Evolutionary conservation across 768 basidiomycete species (phyloP), one percentile per base, ranked within the genome.

Genomic region (Suillus subalutaceus): DNA sequence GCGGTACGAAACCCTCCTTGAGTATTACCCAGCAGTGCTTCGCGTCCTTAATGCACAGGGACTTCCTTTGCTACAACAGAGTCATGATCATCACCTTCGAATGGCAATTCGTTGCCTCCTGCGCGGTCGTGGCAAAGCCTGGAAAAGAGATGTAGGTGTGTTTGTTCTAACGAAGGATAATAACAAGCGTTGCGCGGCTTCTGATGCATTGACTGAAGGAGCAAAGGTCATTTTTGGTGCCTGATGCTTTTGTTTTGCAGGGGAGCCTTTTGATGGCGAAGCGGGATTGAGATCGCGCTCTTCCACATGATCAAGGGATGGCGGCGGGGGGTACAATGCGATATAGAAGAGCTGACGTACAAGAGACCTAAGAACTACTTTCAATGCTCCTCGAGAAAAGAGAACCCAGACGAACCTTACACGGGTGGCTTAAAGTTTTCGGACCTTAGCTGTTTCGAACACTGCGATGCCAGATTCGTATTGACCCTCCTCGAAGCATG

Each of bases 401-500:
- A 52, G 15, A 37, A 13, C 23, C 18, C 10, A 56, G 52, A 62
- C 52, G 41, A n/a, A 35, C 79, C 89, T 73, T 74, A 90, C 91
- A 79, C 71, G 13, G 85, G 84, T 9, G 90, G 91, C 62, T 77
- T 86, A 75, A 83, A 83, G 32, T 82, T 78, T n/a, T 83, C 73
- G 0, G 86, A 84, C 56, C 88, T 86, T 2, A 93, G 75, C 65
- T 89, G 87, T 65, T n/a, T 86, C 86, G 1, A 93, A 82, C 35
- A 85, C 76, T 16, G 81, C 78, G 37, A 92, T 88, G 8, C 87
- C 92, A 6, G 85, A 81, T 70, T 91, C 88, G 68, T 90, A 91
- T 65, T 92, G 90, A 20, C 88, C 86, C 74, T 93, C 92, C 71
- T 93, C 92, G 23, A 93, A 85, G 66, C 88, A 88, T 63, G 83